Base-by-base conservation (phyloP, 2,329 filamentous ascomycete genomes). In the Aspergillus luchuensis region DNA sequence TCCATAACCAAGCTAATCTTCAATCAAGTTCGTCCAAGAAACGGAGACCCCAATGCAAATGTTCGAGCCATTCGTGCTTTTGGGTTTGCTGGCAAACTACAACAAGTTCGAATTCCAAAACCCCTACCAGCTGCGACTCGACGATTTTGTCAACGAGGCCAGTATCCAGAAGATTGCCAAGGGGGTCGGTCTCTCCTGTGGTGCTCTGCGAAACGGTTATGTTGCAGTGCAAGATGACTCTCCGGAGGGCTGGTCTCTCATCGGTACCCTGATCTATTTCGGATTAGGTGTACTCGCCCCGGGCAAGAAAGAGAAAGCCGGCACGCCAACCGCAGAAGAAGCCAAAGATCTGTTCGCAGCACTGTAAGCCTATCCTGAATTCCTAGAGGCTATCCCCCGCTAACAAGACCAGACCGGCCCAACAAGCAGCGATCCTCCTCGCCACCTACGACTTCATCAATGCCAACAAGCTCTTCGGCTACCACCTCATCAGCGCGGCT, bases 101-200 rank as follows among this genome's bases (percentile, higher is more conserved):
- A 98, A 99, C 84, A 99, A 98, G 76, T 99, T 99, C 72, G 95
- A 99, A 76, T 94, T 96, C 59, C 93, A 97, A 74, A 99, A 99
- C 69, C 94, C 94, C 0, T 99, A 99, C 70, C 90, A 95, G 69
- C 81, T 96, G 64, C 90, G 94, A 28, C 84, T 99, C 15, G 92
- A 94, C 69, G 93, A 98, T 75, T 98, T 98, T 76, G 92, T 97
- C 70, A 97, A 99, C 72, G 93, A 98, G 72, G 81, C 84, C 0
- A 89, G 90, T 2, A 97, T 98, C 69, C 85, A 89, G 61, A 91
- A 91, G 71, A 91, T 97, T 64, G 87, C 96, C 48, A 82, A 82
- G 53, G 90, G 89, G 59, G 85, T 97, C 21, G 92, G 92, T 2
- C 80, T 85, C 58, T 88, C 90, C 0, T 96, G 91, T 69, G 81